Evolutionary conservation across 768 basidiomycete species (phyloP).

Genomic region (Phanerochaete carnosa): DNA sequence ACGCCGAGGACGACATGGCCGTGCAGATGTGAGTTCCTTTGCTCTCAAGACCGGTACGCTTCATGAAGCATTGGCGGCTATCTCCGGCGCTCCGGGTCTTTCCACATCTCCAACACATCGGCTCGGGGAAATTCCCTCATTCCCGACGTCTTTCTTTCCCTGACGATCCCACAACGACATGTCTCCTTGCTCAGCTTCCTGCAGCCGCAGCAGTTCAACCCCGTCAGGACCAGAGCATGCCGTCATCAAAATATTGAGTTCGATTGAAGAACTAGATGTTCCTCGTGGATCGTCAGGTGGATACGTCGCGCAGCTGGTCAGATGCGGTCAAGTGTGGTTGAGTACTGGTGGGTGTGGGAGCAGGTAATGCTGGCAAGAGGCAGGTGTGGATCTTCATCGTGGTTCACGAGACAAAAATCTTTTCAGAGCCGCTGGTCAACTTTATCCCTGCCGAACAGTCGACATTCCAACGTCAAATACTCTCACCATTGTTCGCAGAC

Average conservation of each 20-base stretch:
- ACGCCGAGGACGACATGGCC: conserved; percentile 1
- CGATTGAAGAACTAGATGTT: background rate
- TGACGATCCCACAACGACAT: background rate
- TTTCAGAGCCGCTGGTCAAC: background rate
- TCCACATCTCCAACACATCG: background rate
- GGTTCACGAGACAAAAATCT: background rate
- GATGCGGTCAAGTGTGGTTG: background rate
- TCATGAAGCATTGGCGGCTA: background rate
- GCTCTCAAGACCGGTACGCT: background rate
- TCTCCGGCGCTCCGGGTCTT: conserved; percentile 4
- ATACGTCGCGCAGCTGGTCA: background rate
- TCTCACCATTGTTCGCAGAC: background rate
- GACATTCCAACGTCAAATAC: too few species aligned
- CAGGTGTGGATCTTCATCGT: background rate
- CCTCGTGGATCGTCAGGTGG: background rate
- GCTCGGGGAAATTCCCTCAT: background rate
- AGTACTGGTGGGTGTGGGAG: background rate
- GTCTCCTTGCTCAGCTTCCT: background rate
- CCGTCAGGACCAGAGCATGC: background rate
- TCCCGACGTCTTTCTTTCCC: background rate
- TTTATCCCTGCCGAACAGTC: background rate
- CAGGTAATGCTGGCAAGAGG: background rate
- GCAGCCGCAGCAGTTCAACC: background rate
- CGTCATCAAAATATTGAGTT: background rate
- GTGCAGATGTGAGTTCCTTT: conserved; percentile 1